Evolutionary conservation across 2,329 filamentous ascomycete species (phyloP), one percentile per base, ranked within the genome.

Genomic region (Colletotrichum sp.): DNA sequence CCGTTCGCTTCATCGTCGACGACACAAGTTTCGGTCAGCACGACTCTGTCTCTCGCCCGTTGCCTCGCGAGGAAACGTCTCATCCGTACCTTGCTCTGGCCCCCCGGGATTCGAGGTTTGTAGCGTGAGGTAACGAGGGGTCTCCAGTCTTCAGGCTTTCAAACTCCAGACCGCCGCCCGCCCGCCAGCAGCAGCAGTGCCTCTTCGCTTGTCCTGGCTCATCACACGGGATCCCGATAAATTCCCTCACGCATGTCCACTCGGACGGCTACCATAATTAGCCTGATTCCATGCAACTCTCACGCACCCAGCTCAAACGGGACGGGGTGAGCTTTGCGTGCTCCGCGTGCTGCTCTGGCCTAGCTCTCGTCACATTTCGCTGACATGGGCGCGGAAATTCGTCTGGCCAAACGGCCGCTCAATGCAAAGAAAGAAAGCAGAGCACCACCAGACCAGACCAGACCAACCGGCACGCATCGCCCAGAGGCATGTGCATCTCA

Each of bases 171-270:
- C 74, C 74, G 73, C 73, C 43, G n/a, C 25, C 56, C 56, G 48
- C n/a, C 48, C 32, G 39, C 39, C 39, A 39, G 36, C 36, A 27
- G 25, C 27, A 18, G 32, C 67, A 55, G 22, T 66, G 18, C 61
- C 27, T 68, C 28, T 30, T 66, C 39, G 71, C 43, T 48, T 71
- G 67, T 58, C 60, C 52, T 39, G 25, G 39, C 66, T 68, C 70
- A 27, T 71, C 32, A 25, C 39, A 55, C 43, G 43, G 27, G 30
- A 69, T 76, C 30, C 75, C 52, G 66, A 70, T 30, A 76, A 77
- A 77, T 77, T 76, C 74, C 76, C 76, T 77, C 76, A 74, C 56
- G 34, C 66, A 73, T 73, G 66, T 61, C 74, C 74, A 74, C 68
- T 66, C 75, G 65, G 68, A 66, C 43, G 28, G 60, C 65, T 72